Evolutionary conservation across 1,284 basidiomycete genomes (phyloP), one percentile per base, ranked within the genome.

Genomic region (Vanrija pseudolonga): DNA sequence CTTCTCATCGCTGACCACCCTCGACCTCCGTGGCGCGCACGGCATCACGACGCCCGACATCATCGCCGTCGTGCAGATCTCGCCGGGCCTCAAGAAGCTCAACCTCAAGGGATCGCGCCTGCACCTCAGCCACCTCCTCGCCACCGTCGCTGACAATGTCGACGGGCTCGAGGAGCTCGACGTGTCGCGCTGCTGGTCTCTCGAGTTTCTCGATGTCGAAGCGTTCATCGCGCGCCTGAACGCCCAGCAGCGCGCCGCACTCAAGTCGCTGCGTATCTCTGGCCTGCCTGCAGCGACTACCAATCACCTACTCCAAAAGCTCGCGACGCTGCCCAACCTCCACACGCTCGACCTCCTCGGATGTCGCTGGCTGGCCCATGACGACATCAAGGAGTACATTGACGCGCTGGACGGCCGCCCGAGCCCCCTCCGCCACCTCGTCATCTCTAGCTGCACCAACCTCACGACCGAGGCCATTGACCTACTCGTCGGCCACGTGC

Each of bases 271-370:
- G 18, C 78, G 83, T 28, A 63, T 90, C 9, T 84, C 81, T 6
- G 88, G 87, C 0, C 69, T 94, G 47, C 32, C 32, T 8, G 32
- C 32, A 12, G 32, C 32, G 8, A 12, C 32, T 4, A 81, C 80
- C 63, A 77, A 82, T 45, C 41, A 50, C 19, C 80, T 83, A 57
- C 81, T 95, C 79, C 68, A 54, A 18, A 74, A 76, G 12, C 77
- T 90, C 38, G 88, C 85, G 2, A 80, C 76, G 57, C 80, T 86
- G 2, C 86, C 87, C n/a, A 76, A 80, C 60, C 80, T 95, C 12
- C 85, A 90, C 69, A 81, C 88, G n/a, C 79, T 96, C 9, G 90
- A 95, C 71, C 76, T 93, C 48, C 88, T 85, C 71, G 85, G 87
- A 63, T 82, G 83, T 50, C 44, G 45, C 14, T 56, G 55, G 55